A percentile compares a stretch with the other conserved stretches of the same genome.
Conservation (phyloP, 306 rosid species). For the Pterocarpus macrocarpus region DNA sequence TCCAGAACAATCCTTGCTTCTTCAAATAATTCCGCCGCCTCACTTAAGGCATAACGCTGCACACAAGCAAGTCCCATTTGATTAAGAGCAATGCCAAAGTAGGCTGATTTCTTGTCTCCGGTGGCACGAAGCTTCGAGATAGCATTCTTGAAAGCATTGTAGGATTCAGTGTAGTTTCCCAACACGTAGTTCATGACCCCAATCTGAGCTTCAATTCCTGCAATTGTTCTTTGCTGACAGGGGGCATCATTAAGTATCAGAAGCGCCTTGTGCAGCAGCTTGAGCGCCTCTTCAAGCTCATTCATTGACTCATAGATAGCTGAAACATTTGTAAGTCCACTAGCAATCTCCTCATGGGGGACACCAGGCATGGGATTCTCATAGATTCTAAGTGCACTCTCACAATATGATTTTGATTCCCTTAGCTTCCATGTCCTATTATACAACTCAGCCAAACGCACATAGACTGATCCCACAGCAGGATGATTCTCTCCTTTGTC, state of each 20-base stretch:
- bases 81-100: conserved; percentile 88
- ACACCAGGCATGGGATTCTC: conserved; percentile 80
- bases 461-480: conserved; percentile 76
- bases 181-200: conserved; percentile 85
- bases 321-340: conserved; percentile 83
- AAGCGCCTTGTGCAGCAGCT: conserved; percentile 74
- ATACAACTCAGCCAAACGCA: conserved; percentile 88
- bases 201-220: conserved; percentile 96
- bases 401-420: conserved; percentile 86
- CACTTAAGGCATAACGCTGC: conserved; percentile 64
- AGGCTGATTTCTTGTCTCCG: conserved; percentile 89
- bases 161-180: conserved; percentile 76
- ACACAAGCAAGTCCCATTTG: conserved; percentile 97
- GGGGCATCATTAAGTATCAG: conserved; percentile 73
- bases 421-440: conserved; percentile 75
- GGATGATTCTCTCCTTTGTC: conserved; percentile 95
- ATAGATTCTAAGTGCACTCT: conserved; percentile 83
- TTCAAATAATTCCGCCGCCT: conserved; percentile 83
- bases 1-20: conserved; percentile 79
- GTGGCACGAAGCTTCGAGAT: conserved; percentile 77
- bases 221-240: conserved; percentile 82
- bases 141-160: conserved; percentile 72
- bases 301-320: conserved; percentile 91
- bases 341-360: conserved; percentile 83
- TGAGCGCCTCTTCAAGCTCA: conserved; percentile 80